Conservation (phyloP, 495 filamentous ascomycete genomes). For the Oidiodendron maius region DNA sequence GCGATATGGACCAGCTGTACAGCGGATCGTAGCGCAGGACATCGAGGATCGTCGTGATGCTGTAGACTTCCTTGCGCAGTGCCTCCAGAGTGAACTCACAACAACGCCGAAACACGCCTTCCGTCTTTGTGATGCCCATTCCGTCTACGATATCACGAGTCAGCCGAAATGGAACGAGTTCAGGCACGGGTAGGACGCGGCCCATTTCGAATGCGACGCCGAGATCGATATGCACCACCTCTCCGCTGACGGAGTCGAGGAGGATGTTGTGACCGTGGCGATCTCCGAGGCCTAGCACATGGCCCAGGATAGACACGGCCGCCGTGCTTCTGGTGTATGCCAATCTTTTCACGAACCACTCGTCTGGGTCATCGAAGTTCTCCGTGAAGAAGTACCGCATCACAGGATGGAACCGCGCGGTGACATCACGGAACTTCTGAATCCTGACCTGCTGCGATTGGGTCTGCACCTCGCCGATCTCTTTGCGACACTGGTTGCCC, state of each 20-base stretch:
- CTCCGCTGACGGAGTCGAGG: conserved; percentile 81
- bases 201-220: conserved; percentile 95
- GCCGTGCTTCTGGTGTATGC: conserved; percentile 91
- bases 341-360: conserved; percentile 84
- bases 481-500: conserved; percentile 63
- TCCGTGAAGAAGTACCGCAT: conserved; percentile 97
- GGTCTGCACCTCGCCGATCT: conserved; percentile 65
- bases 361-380: conserved; percentile 85
- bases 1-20: conserved; percentile 93
- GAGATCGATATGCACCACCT: conserved; percentile 94
- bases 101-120: conserved; percentile 92
- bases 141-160: conserved; percentile 96
- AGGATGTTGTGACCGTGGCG: conserved; percentile 96
- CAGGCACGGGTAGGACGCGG: conserved; percentile 86
- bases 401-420: conserved; percentile 82
- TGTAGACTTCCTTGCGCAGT: conserved; percentile 83
- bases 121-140: conserved; percentile 92
- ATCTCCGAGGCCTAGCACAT: conserved; percentile 92
- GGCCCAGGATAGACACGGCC: conserved; percentile 89
- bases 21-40: conserved; percentile 94
- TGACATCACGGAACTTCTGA: conserved; percentile 65
- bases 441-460: conserved; percentile 65
- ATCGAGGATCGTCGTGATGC: conserved; percentile 95
- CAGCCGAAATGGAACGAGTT: conserved; percentile 90
- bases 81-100: conserved; percentile 97